Percentiles rank a stretch among this genome's conserved stretches.
These are phyloP conservation scores for Vachellia collinsii DNA, from an alignment of 306 rosid genomes.

Conservation along the genomic window DNA sequence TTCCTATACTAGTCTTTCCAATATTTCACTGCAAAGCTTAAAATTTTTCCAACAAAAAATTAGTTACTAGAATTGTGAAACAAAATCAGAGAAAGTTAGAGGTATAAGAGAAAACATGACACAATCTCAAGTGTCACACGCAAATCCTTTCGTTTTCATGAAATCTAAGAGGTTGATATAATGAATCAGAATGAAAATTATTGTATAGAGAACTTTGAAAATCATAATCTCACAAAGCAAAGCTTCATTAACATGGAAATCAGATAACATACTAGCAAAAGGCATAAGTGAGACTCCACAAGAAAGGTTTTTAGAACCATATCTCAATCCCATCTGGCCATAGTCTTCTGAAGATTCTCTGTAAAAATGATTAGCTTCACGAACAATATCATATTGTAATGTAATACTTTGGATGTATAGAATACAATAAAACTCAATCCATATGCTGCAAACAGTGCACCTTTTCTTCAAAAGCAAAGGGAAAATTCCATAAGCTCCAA, in stretches of 20 bases:
- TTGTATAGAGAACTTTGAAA: neutral
- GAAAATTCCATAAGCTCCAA: conserved; percentile 88
- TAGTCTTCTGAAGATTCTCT: conserved; percentile 75
- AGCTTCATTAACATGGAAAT: conserved; percentile 26
- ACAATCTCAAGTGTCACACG: conserved; percentile 1
- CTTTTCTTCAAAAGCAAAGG: conserved; percentile 79
- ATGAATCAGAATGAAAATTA: neutral
- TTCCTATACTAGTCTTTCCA: conserved; percentile 8
- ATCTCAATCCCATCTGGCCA: conserved; percentile 88
- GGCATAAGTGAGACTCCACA: conserved; percentile 75
- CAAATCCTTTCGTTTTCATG: neutral
- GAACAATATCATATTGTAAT: conserved; percentile 36
- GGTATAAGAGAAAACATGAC: conserved; percentile 9
- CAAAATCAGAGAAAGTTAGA: conserved; percentile 1
- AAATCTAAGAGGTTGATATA: neutral
- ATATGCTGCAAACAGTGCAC: conserved; percentile 45
- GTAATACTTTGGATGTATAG: conserved; percentile 34
- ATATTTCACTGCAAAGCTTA: conserved; percentile 14
- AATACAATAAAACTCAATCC: conserved; percentile 35
- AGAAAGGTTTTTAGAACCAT: conserved; percentile 79
- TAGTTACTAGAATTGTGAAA: conserved; percentile 1
- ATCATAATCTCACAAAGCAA: neutral
- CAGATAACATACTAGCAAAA: conserved; percentile 61
- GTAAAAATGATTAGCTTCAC: conserved; percentile 43
- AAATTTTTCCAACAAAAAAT: conserved; percentile 19